phyloP scores from a whole-genome alignment of 495 filamentous ascomycete genomes.

The Sabuloglossum arenarium region DNA sequence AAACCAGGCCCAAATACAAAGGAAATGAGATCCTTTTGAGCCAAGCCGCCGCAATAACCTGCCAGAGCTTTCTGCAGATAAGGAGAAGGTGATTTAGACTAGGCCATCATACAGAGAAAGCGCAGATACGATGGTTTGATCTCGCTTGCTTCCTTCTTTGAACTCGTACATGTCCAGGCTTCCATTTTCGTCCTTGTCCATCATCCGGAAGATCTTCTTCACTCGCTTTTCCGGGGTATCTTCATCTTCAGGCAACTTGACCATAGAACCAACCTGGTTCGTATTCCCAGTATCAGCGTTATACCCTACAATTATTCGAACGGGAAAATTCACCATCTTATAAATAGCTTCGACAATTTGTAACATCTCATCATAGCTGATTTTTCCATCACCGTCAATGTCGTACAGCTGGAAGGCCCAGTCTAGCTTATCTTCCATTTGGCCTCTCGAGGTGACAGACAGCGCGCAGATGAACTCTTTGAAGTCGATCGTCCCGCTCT shows the following conservation, averaged over 20 bases:
- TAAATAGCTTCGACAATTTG: slow-evolving; percentile 98
- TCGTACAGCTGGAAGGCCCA: slow-evolving; percentile 99
- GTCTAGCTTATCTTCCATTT: slow-evolving; percentile 98
- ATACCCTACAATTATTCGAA: neutral
- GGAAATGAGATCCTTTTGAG: too few relatives aligned
- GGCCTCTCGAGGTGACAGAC: slow-evolving; percentile 87
- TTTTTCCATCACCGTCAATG: slow-evolving; percentile 96
- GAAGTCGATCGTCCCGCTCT: slow-evolving; percentile 94
- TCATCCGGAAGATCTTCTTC: slow-evolving; percentile 96
- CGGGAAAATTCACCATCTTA: slow-evolving; percentile 63
- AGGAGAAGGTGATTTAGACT: slow-evolving; percentile 30
- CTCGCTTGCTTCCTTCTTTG: slow-evolving; percentile 95
- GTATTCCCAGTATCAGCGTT: neutral
- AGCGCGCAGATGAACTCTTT: slow-evolving; percentile 99
- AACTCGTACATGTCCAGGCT: slow-evolving; percentile 88
- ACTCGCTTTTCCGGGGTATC: slow-evolving; percentile 98
- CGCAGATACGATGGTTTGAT: slow-evolving; percentile 97
- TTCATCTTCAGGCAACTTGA: slow-evolving; percentile 94
- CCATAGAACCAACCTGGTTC: slow-evolving; percentile 85
- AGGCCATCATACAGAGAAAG: slow-evolving; percentile 90
- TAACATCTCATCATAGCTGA: slow-evolving; percentile 97
- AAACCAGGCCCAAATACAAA: neutral
- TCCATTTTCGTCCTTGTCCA: slow-evolving; percentile 99
- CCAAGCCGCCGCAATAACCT: too few relatives aligned
- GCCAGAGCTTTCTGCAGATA: neutral